A percentile compares a stretch with the other conserved stretches of the same genome.
Evolutionary conservation across 129 eudicot species (phyloP).

Genomic region (Artemisia tridentata): DNA sequence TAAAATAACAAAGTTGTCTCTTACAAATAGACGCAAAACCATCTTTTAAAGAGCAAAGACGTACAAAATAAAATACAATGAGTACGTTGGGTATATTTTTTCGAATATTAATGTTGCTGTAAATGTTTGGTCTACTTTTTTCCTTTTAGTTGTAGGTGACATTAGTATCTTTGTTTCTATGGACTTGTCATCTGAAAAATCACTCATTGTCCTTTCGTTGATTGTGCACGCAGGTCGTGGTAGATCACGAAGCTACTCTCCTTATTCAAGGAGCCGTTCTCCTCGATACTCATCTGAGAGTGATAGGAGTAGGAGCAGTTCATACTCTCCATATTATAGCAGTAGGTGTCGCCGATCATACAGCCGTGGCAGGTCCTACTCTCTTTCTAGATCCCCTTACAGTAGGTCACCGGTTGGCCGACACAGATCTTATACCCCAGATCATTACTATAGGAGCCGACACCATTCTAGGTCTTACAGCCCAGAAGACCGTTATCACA

Average conservation of each 20-base stretch:
- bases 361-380: conserved; percentile 53
- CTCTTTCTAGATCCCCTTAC: conserved; percentile 50
- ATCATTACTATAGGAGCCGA: conserved; percentile 25
- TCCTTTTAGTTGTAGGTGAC: too few relatives aligned
- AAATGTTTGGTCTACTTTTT: too few relatives aligned
- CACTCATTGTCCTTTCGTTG: background rate
- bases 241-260: conserved; percentile 63
- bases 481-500: conserved; percentile 45
- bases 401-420: conserved; percentile 18
- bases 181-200: background rate
- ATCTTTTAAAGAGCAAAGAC: background rate
- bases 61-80: too few relatives aligned
- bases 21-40: background rate
- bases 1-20: too few relatives aligned
- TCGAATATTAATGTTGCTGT: too few relatives aligned
- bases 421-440: conserved; percentile 42
- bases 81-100: too few relatives aligned
- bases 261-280: conserved; percentile 50
- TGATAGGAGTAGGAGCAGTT: conserved; percentile 49
- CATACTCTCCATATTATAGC: conserved; percentile 45
- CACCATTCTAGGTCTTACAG: conserved; percentile 37
- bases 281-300: conserved; percentile 59
- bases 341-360: conserved; percentile 35
- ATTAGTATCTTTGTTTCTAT: too few relatives aligned
- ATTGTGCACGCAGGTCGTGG: conserved; percentile 39